Conservation (phyloP, 2,329 filamentous ascomycete genomes). For the Paramyrothecium roridum region DNA sequence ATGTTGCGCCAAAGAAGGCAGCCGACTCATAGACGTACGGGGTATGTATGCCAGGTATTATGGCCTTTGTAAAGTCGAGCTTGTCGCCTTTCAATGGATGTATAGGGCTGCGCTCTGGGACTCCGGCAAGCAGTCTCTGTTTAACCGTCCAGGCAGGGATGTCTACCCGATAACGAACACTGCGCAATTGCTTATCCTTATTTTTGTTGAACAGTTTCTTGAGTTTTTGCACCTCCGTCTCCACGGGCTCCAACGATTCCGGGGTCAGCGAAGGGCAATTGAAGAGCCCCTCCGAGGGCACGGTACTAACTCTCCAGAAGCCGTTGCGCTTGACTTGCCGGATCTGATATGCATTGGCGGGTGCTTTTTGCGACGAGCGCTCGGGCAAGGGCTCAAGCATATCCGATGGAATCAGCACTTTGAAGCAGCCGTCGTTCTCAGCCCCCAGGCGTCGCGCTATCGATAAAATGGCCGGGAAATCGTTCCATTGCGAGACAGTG, state of each 20-base stretch:
- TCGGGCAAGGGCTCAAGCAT: conserved; percentile 27
- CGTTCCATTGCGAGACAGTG: conserved; percentile 28
- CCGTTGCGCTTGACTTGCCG: conserved; percentile 29
- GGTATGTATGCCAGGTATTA: conserved; percentile 36
- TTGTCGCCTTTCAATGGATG: conserved; percentile 33
- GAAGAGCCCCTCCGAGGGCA: conserved; percentile 28
- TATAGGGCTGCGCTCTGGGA: conserved; percentile 32
- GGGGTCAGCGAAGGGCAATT: conserved; percentile 17
- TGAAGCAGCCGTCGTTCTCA: conserved; percentile 33
- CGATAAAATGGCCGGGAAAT: conserved; percentile 31
- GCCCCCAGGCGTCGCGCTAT: conserved; percentile 27
- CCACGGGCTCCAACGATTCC: conserved; percentile 18
- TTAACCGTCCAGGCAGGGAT: conserved; percentile 33
- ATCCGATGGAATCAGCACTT: conserved; percentile 28
- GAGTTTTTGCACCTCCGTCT: conserved; percentile 26
- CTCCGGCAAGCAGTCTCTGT: conserved; percentile 30
- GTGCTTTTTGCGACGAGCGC: conserved; percentile 22
- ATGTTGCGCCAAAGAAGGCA: conserved; percentile 33
- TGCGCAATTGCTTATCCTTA: conserved; percentile 30
- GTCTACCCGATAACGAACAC: conserved; percentile 33
- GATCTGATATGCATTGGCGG: conserved; percentile 33
- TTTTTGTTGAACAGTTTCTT: conserved; percentile 31
- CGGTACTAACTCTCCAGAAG: conserved; percentile 33
- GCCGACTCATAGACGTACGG: conserved; percentile 38
- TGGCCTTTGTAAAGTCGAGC: conserved; percentile 30